These are phyloP conservation scores for Xylaria curta DNA, from an alignment of 495 filamentous ascomycete genomes.

Conservation along the genomic window DNA sequence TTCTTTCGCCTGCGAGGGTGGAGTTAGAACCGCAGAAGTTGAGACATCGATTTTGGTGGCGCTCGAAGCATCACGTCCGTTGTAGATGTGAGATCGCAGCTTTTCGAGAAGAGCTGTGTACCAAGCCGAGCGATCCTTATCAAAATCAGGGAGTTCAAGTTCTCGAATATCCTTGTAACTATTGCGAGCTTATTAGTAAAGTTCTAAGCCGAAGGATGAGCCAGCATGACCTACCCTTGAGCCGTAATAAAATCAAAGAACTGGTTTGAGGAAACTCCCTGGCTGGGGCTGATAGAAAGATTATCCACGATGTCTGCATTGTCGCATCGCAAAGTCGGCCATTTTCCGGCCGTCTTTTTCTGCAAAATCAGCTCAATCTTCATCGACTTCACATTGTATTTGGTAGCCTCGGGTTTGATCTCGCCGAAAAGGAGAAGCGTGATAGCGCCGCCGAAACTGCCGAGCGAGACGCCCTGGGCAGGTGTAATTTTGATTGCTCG, in stretches of 20 bases:
- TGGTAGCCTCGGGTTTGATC: conserved; percentile 67
- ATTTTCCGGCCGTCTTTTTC: conserved; percentile 77
- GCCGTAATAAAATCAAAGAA: conserved; percentile 28
- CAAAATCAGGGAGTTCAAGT: conserved; percentile 28
- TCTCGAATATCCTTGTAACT: conserved; percentile 30
- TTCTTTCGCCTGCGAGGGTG: conserved; percentile 25
- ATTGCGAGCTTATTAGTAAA: conserved; percentile 14
- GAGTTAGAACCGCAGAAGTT: not conserved
- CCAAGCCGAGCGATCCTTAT: conserved; percentile 25
- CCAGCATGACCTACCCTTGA: conserved; percentile 32
- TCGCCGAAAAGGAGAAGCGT: conserved; percentile 71
- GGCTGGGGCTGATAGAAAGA: conserved; percentile 22
- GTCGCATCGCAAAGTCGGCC: conserved; percentile 70
- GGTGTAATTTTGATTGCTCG: conserved; percentile 37
- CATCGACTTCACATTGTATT: conserved; percentile 69
- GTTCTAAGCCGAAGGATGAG: not conserved
- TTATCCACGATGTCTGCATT: conserved; percentile 37
- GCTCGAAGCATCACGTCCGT: not conserved
- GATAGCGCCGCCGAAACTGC: conserved; percentile 46
- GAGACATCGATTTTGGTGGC: not conserved
- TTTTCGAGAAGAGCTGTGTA: conserved; percentile 31
- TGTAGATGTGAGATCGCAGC: conserved; percentile 22
- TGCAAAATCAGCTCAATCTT: conserved; percentile 84
- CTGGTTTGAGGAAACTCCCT: conserved; percentile 23
- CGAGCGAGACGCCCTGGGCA: conserved; percentile 24